phyloP scores from a whole-genome alignment of 2,329 filamentous ascomycete genomes.

The Paraphoma sp. region DNA sequence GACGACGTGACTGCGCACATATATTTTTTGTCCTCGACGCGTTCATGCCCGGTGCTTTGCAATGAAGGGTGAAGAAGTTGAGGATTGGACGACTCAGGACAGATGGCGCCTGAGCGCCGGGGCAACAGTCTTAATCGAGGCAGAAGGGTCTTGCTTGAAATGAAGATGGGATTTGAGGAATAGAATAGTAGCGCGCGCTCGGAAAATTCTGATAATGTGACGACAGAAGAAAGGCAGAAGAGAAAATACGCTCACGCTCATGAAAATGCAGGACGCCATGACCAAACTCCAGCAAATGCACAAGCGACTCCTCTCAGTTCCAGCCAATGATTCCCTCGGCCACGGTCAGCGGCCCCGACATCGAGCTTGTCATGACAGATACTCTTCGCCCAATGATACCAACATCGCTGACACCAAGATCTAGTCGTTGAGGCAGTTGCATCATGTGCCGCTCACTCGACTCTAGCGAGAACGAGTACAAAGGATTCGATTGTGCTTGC shows the following conservation, averaged over 20 bases:
- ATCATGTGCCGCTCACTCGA: conserved; percentile 4
- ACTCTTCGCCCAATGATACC: conserved; percentile 45
- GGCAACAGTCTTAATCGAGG: too few relatives aligned
- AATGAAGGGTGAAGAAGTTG: too few relatives aligned
- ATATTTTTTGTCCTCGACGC: neutral
- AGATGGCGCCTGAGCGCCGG: too few relatives aligned
- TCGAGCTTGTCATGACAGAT: conserved; percentile 35
- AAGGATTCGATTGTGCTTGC: conserved; percentile 12
- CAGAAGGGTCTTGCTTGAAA: too few relatives aligned
- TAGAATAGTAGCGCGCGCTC: too few relatives aligned
- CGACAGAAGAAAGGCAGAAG: neutral
- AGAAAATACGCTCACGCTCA: too few relatives aligned
- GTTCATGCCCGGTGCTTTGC: too few relatives aligned
- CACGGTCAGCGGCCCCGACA: conserved; percentile 21
- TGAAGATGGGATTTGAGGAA: too few relatives aligned
- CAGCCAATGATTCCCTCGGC: conserved; percentile 45
- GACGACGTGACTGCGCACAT: neutral
- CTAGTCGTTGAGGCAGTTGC: conserved; percentile 28
- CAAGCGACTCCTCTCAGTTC: conserved; percentile 29
- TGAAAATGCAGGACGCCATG: neutral
- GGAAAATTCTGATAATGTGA: neutral
- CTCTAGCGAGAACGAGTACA: conserved; percentile 36
- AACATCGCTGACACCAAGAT: conserved; percentile 39
- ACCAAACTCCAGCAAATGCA: neutral
- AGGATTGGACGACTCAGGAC: too few relatives aligned